phyloP scores from a whole-genome alignment of 1,284 basidiomycete species.

The Cryptococcus jaspeensis region DNA sequence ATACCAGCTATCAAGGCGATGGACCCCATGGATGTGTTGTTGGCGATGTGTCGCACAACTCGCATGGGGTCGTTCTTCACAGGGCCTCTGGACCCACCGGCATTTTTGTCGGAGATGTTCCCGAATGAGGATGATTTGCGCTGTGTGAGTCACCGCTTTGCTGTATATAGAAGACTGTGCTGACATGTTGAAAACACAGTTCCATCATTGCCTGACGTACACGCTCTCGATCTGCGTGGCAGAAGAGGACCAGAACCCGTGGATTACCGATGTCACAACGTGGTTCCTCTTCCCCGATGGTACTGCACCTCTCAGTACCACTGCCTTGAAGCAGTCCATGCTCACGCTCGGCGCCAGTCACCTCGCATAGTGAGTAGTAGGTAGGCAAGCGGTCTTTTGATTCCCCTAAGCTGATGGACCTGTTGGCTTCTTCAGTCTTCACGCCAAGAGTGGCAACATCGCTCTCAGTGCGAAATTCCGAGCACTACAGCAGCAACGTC shows the following conservation, averaged over 20 bases:
- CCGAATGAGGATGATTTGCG: constrained; percentile 35
- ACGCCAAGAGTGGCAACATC: too few species aligned
- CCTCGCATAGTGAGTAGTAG: constrained; percentile 22
- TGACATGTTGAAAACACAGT: constrained; percentile 15
- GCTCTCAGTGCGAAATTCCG: too few species aligned
- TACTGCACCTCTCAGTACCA: constrained; percentile 24
- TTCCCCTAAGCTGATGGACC: too few species aligned
- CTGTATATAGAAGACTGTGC: too few species aligned
- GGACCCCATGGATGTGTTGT: constrained; percentile 34
- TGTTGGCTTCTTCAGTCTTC: too few species aligned
- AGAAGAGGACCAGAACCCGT: constrained; percentile 42
- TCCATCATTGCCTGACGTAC: constrained; percentile 45
- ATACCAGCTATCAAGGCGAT: constrained; percentile 5
- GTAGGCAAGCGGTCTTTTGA: too few species aligned
- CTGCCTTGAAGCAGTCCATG: constrained; percentile 34
- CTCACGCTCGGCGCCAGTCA: constrained; percentile 39
- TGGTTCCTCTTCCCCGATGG: constrained; percentile 37
- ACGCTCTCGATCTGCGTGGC: constrained; percentile 41
- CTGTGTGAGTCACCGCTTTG: constrained; percentile 24
- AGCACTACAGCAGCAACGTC: too few species aligned
- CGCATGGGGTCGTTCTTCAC: constrained; percentile 42
- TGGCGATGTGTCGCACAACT: constrained; percentile 39
- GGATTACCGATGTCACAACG: constrained; percentile 38
- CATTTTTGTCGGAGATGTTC: constrained; percentile 35
- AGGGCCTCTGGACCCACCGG: constrained; percentile 34